These are phyloP conservation scores for Ganoderma boninense DNA, from an alignment of 1,284 basidiomycete species.

Conservation along the genomic window DNA sequence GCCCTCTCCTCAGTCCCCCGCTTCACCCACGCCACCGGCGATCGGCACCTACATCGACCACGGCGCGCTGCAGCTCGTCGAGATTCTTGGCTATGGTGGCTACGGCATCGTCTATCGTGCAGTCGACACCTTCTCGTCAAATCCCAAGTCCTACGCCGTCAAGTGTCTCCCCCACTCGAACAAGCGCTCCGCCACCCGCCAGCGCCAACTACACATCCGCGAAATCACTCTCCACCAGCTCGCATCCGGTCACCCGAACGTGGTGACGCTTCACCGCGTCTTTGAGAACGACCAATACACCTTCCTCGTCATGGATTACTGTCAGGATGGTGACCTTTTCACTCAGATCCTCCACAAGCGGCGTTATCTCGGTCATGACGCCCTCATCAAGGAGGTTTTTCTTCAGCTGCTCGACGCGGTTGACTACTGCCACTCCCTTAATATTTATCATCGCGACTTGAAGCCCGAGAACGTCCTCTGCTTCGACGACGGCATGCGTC, in stretches of 20 bases:
- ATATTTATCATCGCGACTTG: conserved; percentile 96
- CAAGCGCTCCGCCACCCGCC: conserved; percentile 63
- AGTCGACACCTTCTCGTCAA: conserved; percentile 64
- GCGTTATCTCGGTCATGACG: conserved; percentile 81
- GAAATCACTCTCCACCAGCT: conserved; percentile 89
- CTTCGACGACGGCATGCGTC: conserved; percentile 79
- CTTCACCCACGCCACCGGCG: conserved; percentile 66
- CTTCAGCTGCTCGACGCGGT: conserved; percentile 95
- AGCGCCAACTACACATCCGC: conserved; percentile 79
- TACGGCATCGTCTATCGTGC: conserved; percentile 97
- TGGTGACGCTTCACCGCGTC: conserved; percentile 91
- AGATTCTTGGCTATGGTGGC: conserved; percentile 92
- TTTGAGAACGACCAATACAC: conserved; percentile 78
- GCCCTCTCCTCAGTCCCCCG: conserved; percentile 54
- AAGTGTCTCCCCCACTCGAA: conserved; percentile 83
- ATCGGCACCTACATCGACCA: conserved; percentile 84
- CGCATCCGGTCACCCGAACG: conserved; percentile 86
- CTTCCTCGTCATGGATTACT: conserved; percentile 77
- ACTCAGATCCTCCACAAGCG: conserved; percentile 82
- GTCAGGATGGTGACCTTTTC: conserved; percentile 91
- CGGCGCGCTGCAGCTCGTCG: conserved; percentile 85
- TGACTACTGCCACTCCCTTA: conserved; percentile 86
- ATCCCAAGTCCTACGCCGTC: conserved; percentile 81
- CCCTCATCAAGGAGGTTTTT: conserved; percentile 87
- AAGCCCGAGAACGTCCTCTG: conserved; percentile 99